Conservation (phyloP, 2,329 filamentous ascomycete species). For the Aspergillaceae sp. region DNA sequence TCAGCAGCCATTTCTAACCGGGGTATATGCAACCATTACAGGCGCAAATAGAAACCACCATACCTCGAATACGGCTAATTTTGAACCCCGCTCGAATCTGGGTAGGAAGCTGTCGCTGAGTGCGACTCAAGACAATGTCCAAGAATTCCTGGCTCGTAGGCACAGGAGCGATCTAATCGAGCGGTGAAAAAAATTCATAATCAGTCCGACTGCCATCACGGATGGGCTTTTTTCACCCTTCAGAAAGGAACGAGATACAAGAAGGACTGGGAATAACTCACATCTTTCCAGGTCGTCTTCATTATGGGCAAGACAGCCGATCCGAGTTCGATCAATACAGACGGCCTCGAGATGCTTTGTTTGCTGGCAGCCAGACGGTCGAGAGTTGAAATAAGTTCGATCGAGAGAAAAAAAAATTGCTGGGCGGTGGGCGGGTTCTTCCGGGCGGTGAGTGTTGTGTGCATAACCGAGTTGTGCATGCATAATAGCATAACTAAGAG, state of each 20-base stretch:
- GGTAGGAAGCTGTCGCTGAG: conserved; percentile 84
- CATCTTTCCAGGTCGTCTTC: conserved; percentile 55
- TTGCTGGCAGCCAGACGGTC: conserved; percentile 4
- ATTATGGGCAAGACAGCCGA: conserved; percentile 32
- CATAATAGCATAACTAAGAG: not conserved
- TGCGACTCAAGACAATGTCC: conserved; percentile 91
- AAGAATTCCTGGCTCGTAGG: conserved; percentile 92
- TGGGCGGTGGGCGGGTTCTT: conserved; percentile 4
- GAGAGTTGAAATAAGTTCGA: conserved; percentile 15
- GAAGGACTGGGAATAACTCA: conserved; percentile 15
- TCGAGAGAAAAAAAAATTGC: conserved; percentile 11
- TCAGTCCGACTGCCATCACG: not conserved
- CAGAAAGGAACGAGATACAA: too few relatives aligned
- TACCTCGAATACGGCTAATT: conserved; percentile 77
- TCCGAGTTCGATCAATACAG: conserved; percentile 9
- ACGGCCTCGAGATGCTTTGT: conserved; percentile 10
- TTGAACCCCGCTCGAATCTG: conserved; percentile 95
- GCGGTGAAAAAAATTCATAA: conserved; percentile 29
- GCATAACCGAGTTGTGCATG: not conserved
- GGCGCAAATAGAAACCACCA: conserved; percentile 2
- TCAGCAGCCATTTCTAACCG: conserved; percentile 19
- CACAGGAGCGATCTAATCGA: conserved; percentile 62
- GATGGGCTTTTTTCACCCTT: not conserved
- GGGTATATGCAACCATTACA: conserved; percentile 1
- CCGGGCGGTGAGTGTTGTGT: conserved; percentile 8